A percentile compares a stretch with the other conserved stretches of the same genome.
Evolutionary conservation across 805 yeast species (phyloP).

Genomic region (Yarrowia keelungensis): DNA sequence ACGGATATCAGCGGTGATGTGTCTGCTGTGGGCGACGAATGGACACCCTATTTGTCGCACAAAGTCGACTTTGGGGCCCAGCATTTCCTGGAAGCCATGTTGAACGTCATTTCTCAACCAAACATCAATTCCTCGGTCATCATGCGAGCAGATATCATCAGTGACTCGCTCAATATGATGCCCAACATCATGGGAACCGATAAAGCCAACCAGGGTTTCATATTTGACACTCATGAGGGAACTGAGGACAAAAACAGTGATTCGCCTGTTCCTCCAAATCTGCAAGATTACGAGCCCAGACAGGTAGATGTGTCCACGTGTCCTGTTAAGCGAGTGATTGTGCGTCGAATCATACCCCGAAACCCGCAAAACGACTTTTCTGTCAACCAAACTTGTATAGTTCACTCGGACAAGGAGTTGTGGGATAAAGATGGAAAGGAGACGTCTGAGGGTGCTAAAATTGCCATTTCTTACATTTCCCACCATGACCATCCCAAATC

Average conservation of each 20-base stretch:
- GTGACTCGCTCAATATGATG: slow-evolving; percentile 40
- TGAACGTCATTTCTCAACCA: slow-evolving; percentile 79
- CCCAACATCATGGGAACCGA: slow-evolving; percentile 31
- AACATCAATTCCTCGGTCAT: slow-evolving; percentile 92
- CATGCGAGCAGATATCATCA: slow-evolving; percentile 78
- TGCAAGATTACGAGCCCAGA: slow-evolving; percentile 42
- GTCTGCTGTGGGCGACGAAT: slow-evolving; percentile 62
- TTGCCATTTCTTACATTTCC: slow-evolving; percentile 76
- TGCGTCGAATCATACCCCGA: slow-evolving; percentile 89
- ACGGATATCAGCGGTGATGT: slow-evolving; percentile 51
- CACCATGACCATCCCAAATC: slow-evolving; percentile 67
- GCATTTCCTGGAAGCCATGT: slow-evolving; percentile 79
- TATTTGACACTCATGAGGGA: slow-evolving; percentile 30
- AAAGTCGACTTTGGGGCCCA: slow-evolving; percentile 57
- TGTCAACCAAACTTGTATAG: slow-evolving; percentile 83
- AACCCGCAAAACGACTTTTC: slow-evolving; percentile 85
- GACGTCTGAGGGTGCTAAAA: slow-evolving; percentile 47
- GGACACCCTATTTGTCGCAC: slow-evolving; percentile 66
- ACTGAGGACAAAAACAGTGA: background rate
- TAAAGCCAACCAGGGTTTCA: slow-evolving; percentile 16
- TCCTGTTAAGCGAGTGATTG: slow-evolving; percentile 53
- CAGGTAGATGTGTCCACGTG: slow-evolving; percentile 34
- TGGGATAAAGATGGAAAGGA: slow-evolving; percentile 40
- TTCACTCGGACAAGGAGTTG: slow-evolving; percentile 44
- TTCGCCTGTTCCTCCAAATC: slow-evolving; percentile 6